Evolutionary conservation across 2,329 filamentous ascomycete species (phyloP), one percentile per base, ranked within the genome.

Genomic region (Pseudomassariella vexata): DNA sequence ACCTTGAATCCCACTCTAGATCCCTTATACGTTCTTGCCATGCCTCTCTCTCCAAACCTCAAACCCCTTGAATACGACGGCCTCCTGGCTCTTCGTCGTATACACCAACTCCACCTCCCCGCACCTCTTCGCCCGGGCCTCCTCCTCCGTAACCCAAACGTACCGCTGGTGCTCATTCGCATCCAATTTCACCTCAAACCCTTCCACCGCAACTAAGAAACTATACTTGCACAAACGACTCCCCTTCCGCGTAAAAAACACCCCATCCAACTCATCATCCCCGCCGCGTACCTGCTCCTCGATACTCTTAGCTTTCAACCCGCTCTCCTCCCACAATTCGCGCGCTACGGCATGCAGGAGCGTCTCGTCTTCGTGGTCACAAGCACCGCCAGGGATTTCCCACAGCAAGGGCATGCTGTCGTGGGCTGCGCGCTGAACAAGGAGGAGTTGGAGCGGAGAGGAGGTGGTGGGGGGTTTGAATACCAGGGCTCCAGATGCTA

Each of bases 241-340:
- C n/a, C 33, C 38, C 2, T 31, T 25, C n/a, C 45, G 32, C 28
- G 39, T 35, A 28, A 45, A 41, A 20, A 49, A 42, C n/a, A 38
- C 36, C 11, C 31, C 26, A 10, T 17, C n/a, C 11, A 17, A 9
- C 26, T 9, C 26, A 6, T 9, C 10, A 24, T 42, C 37, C 14
- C 39, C 41, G 10, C 37, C 49, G n/a, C n/a, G n/a, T 3, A 60
- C 45, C 3, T 42, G 37, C 14, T 32, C 37, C 4, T 42, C 43
- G 14, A 46, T 35, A 5, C 26, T 15, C 12, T 28, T 38, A 8
- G 45, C 45, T 9, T 29, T 31, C 9, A 67, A 41, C 2, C 60
- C 57, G 6, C 57, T 44, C 48, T 67, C 63, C 43, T 67, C 63
- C 45, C 45, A 55, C 6, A 67, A 38, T 45, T 67, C 63, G 9